Percentiles rank a stretch among this genome's conserved stretches.
Conservation (phyloP, 495 filamentous ascomycete genomes). For the Corynascus novoguineensis region DNA sequence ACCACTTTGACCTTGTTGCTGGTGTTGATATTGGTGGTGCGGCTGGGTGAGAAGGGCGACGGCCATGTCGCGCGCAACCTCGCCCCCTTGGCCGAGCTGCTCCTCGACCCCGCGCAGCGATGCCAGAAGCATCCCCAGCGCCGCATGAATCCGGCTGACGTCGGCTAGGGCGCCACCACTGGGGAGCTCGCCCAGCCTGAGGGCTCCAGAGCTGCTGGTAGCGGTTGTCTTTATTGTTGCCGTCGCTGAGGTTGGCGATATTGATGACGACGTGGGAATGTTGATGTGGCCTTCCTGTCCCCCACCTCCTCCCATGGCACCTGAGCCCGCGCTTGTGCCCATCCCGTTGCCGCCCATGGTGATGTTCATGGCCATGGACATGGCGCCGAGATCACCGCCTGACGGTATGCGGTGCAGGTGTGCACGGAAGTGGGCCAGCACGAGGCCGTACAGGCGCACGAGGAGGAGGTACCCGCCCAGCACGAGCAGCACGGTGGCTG, state of each 20-base stretch:
- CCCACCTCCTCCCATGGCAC: too few species aligned
- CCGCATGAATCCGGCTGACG: not conserved
- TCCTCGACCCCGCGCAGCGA: not conserved
- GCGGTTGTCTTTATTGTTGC: too few species aligned
- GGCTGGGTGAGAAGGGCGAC: not conserved
- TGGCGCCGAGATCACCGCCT: not conserved
- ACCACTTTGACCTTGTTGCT: too few species aligned
- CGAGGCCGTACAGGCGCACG: not conserved
- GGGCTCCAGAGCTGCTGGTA: not conserved
- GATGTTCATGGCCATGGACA: too few species aligned
- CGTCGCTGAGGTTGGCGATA: too few species aligned
- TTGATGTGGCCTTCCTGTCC: too few species aligned
- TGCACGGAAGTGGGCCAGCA: not conserved
- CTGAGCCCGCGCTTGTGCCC: too few species aligned
- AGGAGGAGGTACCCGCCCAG: not conserved
- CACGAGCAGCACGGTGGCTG: not conserved
- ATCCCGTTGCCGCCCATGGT: too few species aligned
- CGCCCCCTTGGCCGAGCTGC: not conserved
- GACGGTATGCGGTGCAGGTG: not conserved
- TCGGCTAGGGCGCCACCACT: not conserved
- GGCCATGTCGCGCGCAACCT: not conserved
- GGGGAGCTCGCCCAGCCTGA: not conserved
- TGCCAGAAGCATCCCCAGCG: not conserved
- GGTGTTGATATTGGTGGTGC: too few species aligned
- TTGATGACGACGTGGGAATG: too few species aligned